A percentile compares a stretch with the other conserved stretches of the same genome.
Evolutionary conservation across 805 yeast genomes (phyloP).

Genomic region (Candida odintsovae): DNA sequence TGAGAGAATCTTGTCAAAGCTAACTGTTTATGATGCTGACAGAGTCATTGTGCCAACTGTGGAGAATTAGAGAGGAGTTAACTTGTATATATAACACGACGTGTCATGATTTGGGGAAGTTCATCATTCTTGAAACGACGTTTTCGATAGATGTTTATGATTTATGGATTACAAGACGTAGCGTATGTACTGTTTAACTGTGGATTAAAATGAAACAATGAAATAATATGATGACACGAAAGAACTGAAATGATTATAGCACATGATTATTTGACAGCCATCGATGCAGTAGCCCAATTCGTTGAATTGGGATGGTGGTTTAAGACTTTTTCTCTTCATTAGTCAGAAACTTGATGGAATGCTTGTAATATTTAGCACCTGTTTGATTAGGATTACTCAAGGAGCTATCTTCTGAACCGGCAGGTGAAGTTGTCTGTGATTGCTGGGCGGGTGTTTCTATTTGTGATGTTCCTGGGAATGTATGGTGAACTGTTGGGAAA

Average conservation of each 20-base stretch:
- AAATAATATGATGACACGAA: not conserved
- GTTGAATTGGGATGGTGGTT: not conserved
- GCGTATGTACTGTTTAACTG: not conserved
- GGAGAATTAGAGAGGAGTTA: not conserved
- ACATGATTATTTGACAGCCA: too few relatives aligned
- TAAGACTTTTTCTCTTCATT: constrained; percentile 2
- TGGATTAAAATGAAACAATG: not conserved
- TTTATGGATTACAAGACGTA: not conserved
- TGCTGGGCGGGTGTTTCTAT: not conserved
- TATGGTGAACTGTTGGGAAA: not conserved
- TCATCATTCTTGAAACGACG: not conserved
- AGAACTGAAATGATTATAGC: not conserved
- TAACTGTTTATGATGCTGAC: constrained; percentile 40
- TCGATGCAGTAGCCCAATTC: too few relatives aligned
- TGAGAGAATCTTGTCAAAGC: constrained; percentile 49
- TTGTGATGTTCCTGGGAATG: not conserved
- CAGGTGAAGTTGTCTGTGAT: not conserved
- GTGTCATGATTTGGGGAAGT: not conserved
- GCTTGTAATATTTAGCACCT: constrained; percentile 12
- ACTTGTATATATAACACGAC: not conserved
- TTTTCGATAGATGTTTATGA: not conserved
- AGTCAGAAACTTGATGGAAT: constrained; percentile 22
- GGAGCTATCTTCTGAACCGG: not conserved
- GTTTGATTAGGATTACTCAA: not conserved
- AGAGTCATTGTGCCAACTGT: constrained; percentile 2